phyloP scores from a whole-genome alignment of 176 grass and related monocot genomes.

The Bothriochloa decipiens region DNA sequence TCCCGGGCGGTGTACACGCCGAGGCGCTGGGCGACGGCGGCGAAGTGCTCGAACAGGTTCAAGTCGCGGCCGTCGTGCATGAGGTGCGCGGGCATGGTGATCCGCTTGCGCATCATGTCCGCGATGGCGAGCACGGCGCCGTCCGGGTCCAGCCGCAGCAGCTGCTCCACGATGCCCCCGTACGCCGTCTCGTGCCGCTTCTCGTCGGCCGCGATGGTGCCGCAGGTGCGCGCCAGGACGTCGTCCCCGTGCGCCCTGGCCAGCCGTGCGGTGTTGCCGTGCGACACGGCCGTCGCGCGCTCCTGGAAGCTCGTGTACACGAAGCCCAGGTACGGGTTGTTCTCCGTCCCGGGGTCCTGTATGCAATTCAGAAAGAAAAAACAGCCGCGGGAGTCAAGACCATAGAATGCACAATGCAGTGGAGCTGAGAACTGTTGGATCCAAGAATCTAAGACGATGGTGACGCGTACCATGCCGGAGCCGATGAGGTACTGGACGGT shows the following conservation, averaged over 20 bases:
- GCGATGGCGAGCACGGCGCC: constrained; percentile 75
- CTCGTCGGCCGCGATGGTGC: constrained; percentile 93
- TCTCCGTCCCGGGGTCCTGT: constrained; percentile 85
- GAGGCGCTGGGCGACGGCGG: constrained; percentile 72
- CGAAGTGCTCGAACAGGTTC: constrained; percentile 78
- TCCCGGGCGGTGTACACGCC: constrained; percentile 81
- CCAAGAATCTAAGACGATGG: no score
- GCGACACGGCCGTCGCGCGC: constrained; percentile 83
- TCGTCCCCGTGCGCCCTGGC: constrained; percentile 68
- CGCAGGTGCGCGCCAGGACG: constrained; percentile 75
- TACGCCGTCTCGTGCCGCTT: constrained; percentile 96
- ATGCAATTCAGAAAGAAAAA: background rate
- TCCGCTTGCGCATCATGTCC: constrained; percentile 98
- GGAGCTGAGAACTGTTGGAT: background rate
- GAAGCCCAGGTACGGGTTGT: constrained; percentile 92
- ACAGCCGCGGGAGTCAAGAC: background rate
- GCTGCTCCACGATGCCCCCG: constrained; percentile 81
- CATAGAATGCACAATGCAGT: background rate
- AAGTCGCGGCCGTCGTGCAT: constrained; percentile 88
- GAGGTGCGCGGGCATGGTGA: constrained; percentile 98
- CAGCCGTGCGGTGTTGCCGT: constrained; percentile 87
- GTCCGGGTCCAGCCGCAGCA: constrained; percentile 76
- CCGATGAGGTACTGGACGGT: constrained; percentile 96
- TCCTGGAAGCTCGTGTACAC: constrained; percentile 99
- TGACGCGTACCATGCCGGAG: constrained; percentile 71